Base-by-base conservation (phyloP, 2,329 filamentous ascomycete species). In the Phoma sp. region DNA sequence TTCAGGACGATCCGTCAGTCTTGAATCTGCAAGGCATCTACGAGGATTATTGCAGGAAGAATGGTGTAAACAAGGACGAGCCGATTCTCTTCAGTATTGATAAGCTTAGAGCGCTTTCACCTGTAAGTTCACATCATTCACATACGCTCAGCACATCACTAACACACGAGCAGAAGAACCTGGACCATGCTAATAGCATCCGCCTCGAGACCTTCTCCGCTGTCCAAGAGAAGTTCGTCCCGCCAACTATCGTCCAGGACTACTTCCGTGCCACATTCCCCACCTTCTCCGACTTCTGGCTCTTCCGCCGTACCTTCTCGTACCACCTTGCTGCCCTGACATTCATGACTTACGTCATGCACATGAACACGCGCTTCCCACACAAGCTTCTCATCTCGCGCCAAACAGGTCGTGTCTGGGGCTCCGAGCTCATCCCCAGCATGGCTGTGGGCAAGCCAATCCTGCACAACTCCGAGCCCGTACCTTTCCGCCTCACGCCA, bases 261-360 rank as follows among this genome's bases (percentile, higher is more conserved):
- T 97, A 93, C 79, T 97, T 97, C 84, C 90, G 93, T 71, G 82
- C 84, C 62, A 90, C 87, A 5, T 98, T 95, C 77, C 90, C 92
- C 25, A 89, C 91, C 59, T 99, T 91, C 75, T 86, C 90, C 38
- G 93, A 97, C 68, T 97, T 98, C 81, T 99, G 93, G 92, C 85
- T 99, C 53, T 99, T 99, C 91, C 90, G 95, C 54, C 88, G 93
- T 54, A 93, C 96, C 62, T 96, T 99, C 78, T 90, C 92, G 18
- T 97, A 98, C 80, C 95, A 99, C 77, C 88, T 96, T 57, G 93
- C 95, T 17, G 87, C 93, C 1, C 84, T 98, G 60, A 96, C 95
- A 1, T 99, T 99, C 79, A 96, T 99, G 90, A 98, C 95, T 4
- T 99, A 98, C 73, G 89, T 97, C 54, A 89, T 99, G 80, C 93